Base-by-base conservation (phyloP, 164 flowering plant genomes). In the Magnolia kwangsiensis region DNA sequence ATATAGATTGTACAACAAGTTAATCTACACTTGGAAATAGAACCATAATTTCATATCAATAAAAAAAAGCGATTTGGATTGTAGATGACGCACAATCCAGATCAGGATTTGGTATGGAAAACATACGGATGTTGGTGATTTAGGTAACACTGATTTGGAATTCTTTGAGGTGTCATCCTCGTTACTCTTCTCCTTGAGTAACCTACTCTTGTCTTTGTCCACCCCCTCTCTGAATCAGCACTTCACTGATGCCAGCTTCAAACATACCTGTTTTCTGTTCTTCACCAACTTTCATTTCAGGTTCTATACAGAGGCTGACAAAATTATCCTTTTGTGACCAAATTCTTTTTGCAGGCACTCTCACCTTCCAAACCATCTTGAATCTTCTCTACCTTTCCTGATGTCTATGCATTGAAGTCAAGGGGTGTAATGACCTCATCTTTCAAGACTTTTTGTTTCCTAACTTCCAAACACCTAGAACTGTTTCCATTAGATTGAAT, bases 221-320 rank as follows among this genome's bases (percentile, higher is more conserved):
- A 92, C 71, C 90, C 92, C 80, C 80, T 90, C 83, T 90, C 58
- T 7, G 96, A 94, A 75, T 85, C 81, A 23, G 83, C 87, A 82
- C 80, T 86, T 88, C 91, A 27, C 82, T 84, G 16, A 79, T 71
- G 14, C 21, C 71, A 45, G 73, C 71, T 21, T 69, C 76, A n/a
- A 8, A 73, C 8, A n/a, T 27, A 2, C 78, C 72, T 20, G 13
- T 66, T 49, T 77, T 78, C 58, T 5, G 77, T 61, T 61, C 72
- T 61, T 8, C 24, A 18, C 64, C 19, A 59, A 19, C 37, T 67
- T 74, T 72, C 67, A 65, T 84, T 64, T 11, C 76, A 9, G 74
- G 19, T 24, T 37, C 24, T 1, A 63, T 45, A 14, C 66, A 37
- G 24, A 16, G 4, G 14, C 24, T 49, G 67, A 71, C 67, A 31